phyloP scores from a whole-genome alignment of 176 grass and related monocot genomes.

The Rhynchospora tenuis region DNA sequence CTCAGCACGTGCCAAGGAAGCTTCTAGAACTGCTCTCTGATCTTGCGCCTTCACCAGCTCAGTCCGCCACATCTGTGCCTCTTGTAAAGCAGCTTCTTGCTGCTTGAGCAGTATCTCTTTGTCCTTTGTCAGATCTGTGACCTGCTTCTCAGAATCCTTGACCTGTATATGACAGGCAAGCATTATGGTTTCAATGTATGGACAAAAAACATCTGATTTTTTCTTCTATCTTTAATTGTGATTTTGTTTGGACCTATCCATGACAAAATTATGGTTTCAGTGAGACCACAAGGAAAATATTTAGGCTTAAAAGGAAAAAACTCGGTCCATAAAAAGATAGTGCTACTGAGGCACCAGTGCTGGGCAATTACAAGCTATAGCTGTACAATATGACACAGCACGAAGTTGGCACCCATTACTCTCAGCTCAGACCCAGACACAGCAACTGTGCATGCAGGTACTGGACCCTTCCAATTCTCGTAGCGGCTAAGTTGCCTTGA shows the following conservation, averaged over 20 bases:
- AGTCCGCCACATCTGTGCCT: constrained; percentile 82
- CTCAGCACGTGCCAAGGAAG: constrained; percentile 69
- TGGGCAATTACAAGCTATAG: neutral
- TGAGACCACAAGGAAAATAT: neutral
- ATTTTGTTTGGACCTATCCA: neutral
- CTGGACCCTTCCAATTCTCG: neutral
- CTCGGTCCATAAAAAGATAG: neutral
- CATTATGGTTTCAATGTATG: no score
- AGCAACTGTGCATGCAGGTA: neutral
- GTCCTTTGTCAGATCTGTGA: constrained; percentile 55
- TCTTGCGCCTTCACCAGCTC: constrained; percentile 96
- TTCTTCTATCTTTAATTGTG: neutral
- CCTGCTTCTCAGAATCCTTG: constrained; percentile 72
- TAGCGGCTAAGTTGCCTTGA: neutral
- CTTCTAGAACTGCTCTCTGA: constrained; percentile 82
- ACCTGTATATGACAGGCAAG: constrained; percentile 32
- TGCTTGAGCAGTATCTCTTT: constrained; percentile 78
- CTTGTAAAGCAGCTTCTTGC: constrained; percentile 71
- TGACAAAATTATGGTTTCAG: neutral
- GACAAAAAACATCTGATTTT: no score
- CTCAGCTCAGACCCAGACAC: neutral
- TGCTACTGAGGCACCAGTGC: neutral
- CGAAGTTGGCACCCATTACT: neutral
- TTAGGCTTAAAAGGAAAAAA: neutral
- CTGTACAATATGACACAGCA: neutral